A percentile compares a stretch with the other conserved stretches of the same genome.
Conservation (phyloP, 139 green algal genomes). For the Eudorina sp. region DNA sequence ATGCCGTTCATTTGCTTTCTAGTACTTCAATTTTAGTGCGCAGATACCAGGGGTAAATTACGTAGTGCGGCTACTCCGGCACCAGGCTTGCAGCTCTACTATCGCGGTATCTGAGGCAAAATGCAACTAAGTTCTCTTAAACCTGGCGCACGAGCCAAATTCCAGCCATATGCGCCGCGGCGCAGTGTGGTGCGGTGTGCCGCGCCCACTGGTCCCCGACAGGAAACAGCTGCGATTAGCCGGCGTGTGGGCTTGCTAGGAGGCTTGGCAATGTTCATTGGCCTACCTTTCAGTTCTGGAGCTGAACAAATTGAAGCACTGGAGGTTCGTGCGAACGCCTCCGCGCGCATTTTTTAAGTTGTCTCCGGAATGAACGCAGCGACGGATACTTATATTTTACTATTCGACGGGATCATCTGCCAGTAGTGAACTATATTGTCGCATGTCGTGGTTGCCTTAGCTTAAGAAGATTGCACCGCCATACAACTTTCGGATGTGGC, state of each 20-base stretch:
- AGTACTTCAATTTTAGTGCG: too few relatives aligned
- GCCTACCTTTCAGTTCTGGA: neutral
- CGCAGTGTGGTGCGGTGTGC: neutral
- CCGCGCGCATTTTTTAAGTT: neutral
- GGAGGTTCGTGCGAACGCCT: neutral
- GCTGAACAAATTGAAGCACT: neutral
- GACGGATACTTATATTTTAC: neutral
- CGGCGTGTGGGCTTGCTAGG: neutral
- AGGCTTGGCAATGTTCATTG: constrained; percentile 4
- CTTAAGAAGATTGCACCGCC: neutral
- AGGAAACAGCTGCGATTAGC: neutral
- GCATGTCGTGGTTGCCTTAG: too few relatives aligned
- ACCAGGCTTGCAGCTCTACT: too few relatives aligned
- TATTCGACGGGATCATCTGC: neutral
- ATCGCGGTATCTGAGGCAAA: too few relatives aligned
- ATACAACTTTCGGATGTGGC: neutral
- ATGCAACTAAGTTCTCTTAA: too few relatives aligned
- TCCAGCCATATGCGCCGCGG: too few relatives aligned
- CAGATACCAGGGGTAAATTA: too few relatives aligned
- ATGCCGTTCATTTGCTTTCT: too few relatives aligned
- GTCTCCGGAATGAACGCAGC: neutral
- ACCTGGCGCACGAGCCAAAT: too few relatives aligned
- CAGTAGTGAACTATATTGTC: neutral
- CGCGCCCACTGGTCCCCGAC: neutral
- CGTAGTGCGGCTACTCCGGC: too few relatives aligned